phyloP scores from a whole-genome alignment of 2,329 filamentous ascomycete genomes.

The Cryoendolithus antarcticus region DNA sequence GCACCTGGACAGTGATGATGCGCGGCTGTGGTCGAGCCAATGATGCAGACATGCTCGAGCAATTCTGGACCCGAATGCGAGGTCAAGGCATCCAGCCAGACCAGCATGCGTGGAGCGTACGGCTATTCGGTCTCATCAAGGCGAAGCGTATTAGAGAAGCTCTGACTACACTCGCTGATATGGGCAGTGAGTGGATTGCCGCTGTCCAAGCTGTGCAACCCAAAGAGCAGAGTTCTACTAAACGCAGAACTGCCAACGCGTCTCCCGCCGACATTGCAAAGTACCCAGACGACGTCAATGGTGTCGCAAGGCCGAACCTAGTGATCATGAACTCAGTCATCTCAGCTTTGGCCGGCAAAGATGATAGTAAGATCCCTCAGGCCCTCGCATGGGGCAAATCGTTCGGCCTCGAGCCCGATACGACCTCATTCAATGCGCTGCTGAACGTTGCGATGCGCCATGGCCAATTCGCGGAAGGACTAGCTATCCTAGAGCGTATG shows the following conservation, averaged over 20 bases:
- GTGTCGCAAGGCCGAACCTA: constrained; percentile 47
- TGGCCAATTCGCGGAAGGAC: constrained; percentile 15
- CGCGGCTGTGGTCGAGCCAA: constrained; percentile 52
- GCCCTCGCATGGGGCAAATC: constrained; percentile 38
- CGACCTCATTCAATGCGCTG: constrained; percentile 22
- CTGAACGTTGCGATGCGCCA: constrained; percentile 21
- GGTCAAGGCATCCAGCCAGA: constrained; percentile 50
- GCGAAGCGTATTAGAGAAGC: constrained; percentile 42
- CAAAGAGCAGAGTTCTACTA: constrained; percentile 9
- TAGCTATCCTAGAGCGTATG: constrained; percentile 31
- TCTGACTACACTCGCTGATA: constrained; percentile 53
- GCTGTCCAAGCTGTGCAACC: constrained; percentile 18
- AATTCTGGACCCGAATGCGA: constrained; percentile 55
- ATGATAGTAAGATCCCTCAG: constrained; percentile 36
- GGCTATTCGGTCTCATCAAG: constrained; percentile 54
- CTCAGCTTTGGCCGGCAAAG: constrained; percentile 44
- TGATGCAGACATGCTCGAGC: constrained; percentile 48
- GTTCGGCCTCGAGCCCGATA: constrained; percentile 23
- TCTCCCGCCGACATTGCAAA: constrained; percentile 6
- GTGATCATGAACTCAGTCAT: constrained; percentile 59
- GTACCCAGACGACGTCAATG: constrained; percentile 20
- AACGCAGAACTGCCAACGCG: background rate
- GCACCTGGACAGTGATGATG: constrained; percentile 63
- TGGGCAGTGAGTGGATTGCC: constrained; percentile 48
- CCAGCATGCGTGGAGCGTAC: constrained; percentile 53